Evolutionary conservation across 208 protist species (phyloP).

Genomic region (Trypanosoma lewisi): DNA sequence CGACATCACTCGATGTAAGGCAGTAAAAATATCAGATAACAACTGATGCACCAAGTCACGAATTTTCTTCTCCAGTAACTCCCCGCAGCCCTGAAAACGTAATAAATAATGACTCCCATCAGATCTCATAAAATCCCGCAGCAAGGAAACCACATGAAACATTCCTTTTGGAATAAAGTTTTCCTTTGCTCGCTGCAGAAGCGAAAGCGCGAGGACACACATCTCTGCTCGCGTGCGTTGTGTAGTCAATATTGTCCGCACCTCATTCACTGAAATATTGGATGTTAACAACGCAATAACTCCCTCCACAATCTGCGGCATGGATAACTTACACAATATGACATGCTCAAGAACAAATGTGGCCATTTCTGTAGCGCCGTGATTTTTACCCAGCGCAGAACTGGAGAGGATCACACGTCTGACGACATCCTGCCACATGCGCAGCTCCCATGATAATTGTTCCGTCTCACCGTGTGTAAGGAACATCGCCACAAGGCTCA

Average conservation of each 20-base stretch:
- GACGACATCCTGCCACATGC: constrained; percentile 53
- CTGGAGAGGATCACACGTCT: constrained; percentile 57
- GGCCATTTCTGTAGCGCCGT: constrained; percentile 30
- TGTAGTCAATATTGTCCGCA: constrained; percentile 16
- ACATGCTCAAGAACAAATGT: constrained; percentile 40
- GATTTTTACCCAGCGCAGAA: constrained; percentile 30
- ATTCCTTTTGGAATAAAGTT: constrained; percentile 26
- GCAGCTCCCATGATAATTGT: constrained; percentile 41
- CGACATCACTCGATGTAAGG: constrained; percentile 32
- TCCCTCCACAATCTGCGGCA: constrained; percentile 27
- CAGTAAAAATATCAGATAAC: constrained; percentile 37
- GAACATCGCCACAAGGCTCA: constrained; percentile 41
- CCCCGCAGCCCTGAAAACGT: constrained; percentile 51
- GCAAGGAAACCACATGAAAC: constrained; percentile 24
- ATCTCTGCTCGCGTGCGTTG: constrained; percentile 15
- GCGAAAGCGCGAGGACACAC: constrained; percentile 26
- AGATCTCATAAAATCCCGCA: constrained; percentile 24
- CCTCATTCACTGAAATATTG: constrained; percentile 10
- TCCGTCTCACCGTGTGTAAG: constrained; percentile 12
- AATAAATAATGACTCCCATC: constrained; percentile 43
- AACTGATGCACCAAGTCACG: constrained; percentile 46
- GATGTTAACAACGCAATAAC: constrained; percentile 22
- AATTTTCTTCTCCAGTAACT: constrained; percentile 37
- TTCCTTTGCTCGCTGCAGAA: constrained; percentile 24
- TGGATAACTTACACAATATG: constrained; percentile 13